phyloP scores from a whole-genome alignment of 352 stramenopile genomes.

The Pythium guiyangense region DNA sequence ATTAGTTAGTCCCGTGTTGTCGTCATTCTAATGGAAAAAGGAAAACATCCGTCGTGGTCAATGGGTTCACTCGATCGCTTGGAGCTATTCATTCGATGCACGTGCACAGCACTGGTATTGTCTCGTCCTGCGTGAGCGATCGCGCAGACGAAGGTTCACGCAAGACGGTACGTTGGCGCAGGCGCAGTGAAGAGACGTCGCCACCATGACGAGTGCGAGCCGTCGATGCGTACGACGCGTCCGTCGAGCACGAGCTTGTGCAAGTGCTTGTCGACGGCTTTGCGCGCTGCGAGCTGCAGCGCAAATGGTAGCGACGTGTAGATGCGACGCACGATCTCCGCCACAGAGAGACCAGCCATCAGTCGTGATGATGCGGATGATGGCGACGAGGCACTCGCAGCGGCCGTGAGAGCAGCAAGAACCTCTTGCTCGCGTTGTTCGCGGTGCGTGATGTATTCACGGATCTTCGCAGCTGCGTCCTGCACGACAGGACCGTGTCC shows the following conservation, averaged over 20 bases:
- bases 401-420: constrained; percentile 28
- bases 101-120: too few species aligned
- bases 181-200: neutral
- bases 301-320: constrained; percentile 56
- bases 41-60: too few species aligned
- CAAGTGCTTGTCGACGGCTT: constrained; percentile 58
- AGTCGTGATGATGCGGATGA: neutral
- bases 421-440: constrained; percentile 69
- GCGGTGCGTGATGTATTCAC: constrained; percentile 75
- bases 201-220: neutral
- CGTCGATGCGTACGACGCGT: constrained; percentile 12
- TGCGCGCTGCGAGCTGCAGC: constrained; percentile 42
- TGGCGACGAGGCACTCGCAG: constrained; percentile 2
- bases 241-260: constrained; percentile 52
- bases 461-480: constrained; percentile 60
- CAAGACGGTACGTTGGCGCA: constrained; percentile 4
- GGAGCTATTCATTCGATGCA: too few species aligned
- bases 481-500: constrained; percentile 68
- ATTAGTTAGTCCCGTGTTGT: neutral
- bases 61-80: too few species aligned
- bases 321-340: constrained; percentile 45
- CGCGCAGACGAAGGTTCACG: neutral
- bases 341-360: constrained; percentile 20
- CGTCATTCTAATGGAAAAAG: neutral
- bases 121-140: neutral